Conservation (phyloP, 805 yeast species). For the Clavispora asparagi region DNA sequence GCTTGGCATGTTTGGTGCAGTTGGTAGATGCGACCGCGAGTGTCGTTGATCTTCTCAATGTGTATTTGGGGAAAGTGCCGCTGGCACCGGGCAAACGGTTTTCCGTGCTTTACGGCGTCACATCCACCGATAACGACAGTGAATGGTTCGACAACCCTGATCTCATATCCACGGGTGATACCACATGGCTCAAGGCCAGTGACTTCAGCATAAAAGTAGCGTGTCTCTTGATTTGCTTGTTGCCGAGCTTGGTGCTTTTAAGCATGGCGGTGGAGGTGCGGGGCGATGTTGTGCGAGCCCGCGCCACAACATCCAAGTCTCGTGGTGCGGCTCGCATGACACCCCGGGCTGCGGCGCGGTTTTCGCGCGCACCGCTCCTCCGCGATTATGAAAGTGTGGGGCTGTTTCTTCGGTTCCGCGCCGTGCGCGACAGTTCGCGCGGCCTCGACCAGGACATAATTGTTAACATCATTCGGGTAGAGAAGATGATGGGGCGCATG, state of each 20-base stretch:
- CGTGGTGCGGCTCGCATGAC: too few relatives aligned
- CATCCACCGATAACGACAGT: not conserved
- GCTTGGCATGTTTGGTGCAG: conserved; percentile 26
- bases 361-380: not conserved
- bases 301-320: too few relatives aligned
- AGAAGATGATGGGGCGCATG: conserved; percentile 5
- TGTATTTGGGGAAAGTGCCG: conserved; percentile 4
- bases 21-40: conserved; percentile 17
- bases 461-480: conserved; percentile 14
- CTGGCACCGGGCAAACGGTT: not conserved
- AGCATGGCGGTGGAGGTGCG: not conserved
- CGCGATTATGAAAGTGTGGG: conserved; percentile 6
- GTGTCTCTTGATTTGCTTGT: conserved; percentile 12
- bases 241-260: conserved; percentile 13
- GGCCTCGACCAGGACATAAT: conserved; percentile 10
- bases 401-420: conserved; percentile 11
- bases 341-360: not conserved
- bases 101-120: conserved; percentile 2
- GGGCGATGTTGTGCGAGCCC: too few relatives aligned
- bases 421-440: conserved; percentile 5
- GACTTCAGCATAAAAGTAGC: conserved; percentile 13
- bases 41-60: conserved; percentile 23
- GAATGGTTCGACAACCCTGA: not conserved
- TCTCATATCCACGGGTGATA: conserved; percentile 5
- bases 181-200: conserved; percentile 17